phyloP scores from a whole-genome alignment of 2,329 filamentous ascomycete genomes.

The Neospermospora avenae region DNA sequence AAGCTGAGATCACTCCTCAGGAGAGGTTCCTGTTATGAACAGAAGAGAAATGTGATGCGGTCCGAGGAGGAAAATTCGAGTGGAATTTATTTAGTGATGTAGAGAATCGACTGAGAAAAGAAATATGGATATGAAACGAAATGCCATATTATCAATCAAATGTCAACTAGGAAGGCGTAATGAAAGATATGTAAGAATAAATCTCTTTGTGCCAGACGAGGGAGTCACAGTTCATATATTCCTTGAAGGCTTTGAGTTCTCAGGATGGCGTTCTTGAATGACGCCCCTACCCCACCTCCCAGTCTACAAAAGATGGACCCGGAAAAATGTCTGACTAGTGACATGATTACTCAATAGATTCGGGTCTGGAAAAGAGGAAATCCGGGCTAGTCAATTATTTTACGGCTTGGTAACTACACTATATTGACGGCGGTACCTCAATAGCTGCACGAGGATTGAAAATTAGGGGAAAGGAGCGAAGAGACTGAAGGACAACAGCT shows the following conservation, averaged over 20 bases:
- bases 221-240: conserved; percentile 18
- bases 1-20: no score
- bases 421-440: neutral
- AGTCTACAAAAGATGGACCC: conserved; percentile 1
- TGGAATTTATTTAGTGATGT: neutral
- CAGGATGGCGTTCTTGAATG: conserved; percentile 6
- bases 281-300: conserved; percentile 4
- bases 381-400: conserved; percentile 1
- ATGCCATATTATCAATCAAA: conserved; percentile 4
- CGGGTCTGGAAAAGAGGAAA: neutral
- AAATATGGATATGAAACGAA: neutral
- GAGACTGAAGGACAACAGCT: neutral
- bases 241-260: neutral
- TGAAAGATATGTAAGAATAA: conserved; percentile 10
- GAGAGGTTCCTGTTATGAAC: no score
- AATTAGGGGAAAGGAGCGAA: no score
- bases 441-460: neutral
- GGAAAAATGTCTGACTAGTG: conserved; percentile 7
- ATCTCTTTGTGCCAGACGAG: conserved; percentile 5
- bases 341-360: conserved; percentile 10
- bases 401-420: neutral
- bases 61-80: neutral
- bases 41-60: neutral
- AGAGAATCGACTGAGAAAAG: neutral
- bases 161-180: neutral